Percentiles rank a stretch among this genome's conserved stretches.
These are phyloP conservation scores for Fomitopsis serialis DNA, from an alignment of 768 basidiomycete genomes.

Conservation along the genomic window DNA sequence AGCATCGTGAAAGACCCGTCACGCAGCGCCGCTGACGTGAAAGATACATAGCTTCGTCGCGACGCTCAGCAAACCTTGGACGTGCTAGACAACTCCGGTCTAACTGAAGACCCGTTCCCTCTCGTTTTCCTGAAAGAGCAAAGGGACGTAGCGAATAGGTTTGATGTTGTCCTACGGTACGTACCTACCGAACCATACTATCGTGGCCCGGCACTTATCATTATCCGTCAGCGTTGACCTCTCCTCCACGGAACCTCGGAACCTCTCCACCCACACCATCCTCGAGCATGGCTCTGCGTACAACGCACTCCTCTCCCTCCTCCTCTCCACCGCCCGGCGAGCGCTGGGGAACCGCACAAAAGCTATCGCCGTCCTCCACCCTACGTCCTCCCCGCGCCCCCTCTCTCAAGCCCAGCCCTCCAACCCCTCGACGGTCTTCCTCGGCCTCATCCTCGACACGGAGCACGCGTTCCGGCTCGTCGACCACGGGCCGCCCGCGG, in stretches of 20 bases:
- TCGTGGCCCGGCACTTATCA: neutral
- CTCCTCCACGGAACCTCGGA: slow-evolving; percentile 39
- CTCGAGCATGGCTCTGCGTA: slow-evolving; percentile 59
- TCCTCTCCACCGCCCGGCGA: slow-evolving; percentile 45
- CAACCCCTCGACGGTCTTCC: slow-evolving; percentile 43
- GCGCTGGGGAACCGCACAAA: slow-evolving; percentile 74
- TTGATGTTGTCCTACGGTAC: slow-evolving; percentile 69
- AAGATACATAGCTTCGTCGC: slow-evolving; percentile 69
- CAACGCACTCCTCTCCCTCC: slow-evolving; percentile 47
- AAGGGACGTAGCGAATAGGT: slow-evolving; percentile 57
- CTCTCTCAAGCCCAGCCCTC: slow-evolving; percentile 52
- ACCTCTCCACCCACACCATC: slow-evolving; percentile 37
- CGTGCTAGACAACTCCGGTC: slow-evolving; percentile 42
- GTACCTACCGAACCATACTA: slow-evolving; percentile 11
- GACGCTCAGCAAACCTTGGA: slow-evolving; percentile 77
- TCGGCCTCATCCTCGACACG: slow-evolving; percentile 75
- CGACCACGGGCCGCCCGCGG: slow-evolving; percentile 84
- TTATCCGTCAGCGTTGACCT: slow-evolving; percentile 46
- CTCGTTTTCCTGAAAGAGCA: slow-evolving; percentile 71
- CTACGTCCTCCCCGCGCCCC: slow-evolving; percentile 38
- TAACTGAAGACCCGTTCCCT: slow-evolving; percentile 58
- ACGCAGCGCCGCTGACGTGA: too few relatives aligned
- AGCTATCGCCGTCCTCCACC: slow-evolving; percentile 57
- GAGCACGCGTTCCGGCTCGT: slow-evolving; percentile 78
- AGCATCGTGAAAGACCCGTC: slow-evolving; percentile 12